phyloP scores from a whole-genome alignment of 2,329 filamentous ascomycete species.

The Drechslerella stenobrocha region DNA sequence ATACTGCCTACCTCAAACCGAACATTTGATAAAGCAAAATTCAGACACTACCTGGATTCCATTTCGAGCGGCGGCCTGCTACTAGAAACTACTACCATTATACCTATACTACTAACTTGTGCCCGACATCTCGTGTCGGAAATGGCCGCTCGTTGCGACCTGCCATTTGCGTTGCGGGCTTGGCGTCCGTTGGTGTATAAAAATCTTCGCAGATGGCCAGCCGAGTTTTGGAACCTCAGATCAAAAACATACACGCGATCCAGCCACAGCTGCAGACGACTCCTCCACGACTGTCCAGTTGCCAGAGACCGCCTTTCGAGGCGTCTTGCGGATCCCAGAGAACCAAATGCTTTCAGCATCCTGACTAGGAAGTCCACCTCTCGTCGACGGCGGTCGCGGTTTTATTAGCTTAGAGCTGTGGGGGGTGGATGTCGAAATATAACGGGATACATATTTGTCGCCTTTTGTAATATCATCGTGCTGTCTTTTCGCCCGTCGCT shows the following conservation, averaged over 20 bases:
- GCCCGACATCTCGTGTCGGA: too few species aligned
- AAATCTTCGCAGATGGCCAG: slow-evolving; percentile 18
- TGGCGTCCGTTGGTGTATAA: slow-evolving; percentile 15
- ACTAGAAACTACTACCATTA: too few species aligned
- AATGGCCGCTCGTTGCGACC: background rate
- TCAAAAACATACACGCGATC: slow-evolving; percentile 49
- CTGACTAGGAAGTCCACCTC: slow-evolving; percentile 48
- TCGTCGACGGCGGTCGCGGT: slow-evolving; percentile 29
- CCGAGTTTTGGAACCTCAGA: slow-evolving; percentile 23
- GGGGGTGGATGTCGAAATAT: slow-evolving; percentile 47
- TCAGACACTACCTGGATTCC: too few species aligned
- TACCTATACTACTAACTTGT: too few species aligned
- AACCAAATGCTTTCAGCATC: slow-evolving; percentile 6
- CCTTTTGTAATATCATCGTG: background rate
- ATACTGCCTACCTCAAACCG: too few species aligned
- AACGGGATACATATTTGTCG: slow-evolving; percentile 41
- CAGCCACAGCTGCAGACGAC: slow-evolving; percentile 49
- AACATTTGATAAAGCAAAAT: too few species aligned
- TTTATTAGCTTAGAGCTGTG: slow-evolving; percentile 49
- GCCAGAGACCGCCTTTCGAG: slow-evolving; percentile 36
- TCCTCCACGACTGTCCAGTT: slow-evolving; percentile 48
- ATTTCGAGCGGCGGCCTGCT: too few species aligned
- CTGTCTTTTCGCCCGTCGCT: background rate
- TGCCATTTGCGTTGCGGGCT: slow-evolving; percentile 11
- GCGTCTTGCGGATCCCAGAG: slow-evolving; percentile 48